Base-by-base conservation (phyloP, 805 yeast species). In the Kuraishia borneana region DNA sequence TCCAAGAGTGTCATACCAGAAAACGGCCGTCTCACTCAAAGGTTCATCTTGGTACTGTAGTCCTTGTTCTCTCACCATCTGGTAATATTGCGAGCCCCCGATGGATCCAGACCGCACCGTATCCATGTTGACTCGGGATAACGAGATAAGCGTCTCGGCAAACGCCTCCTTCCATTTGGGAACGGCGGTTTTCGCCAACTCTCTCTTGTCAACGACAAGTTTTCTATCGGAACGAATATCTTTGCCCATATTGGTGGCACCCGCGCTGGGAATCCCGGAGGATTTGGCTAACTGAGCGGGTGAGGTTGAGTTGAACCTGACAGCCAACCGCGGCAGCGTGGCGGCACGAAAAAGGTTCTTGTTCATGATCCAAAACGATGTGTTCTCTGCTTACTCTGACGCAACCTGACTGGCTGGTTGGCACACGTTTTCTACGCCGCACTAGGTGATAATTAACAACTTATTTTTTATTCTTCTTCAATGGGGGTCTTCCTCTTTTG, bases 31-130 rank as follows among this genome's bases (percentile, higher is more conserved):
- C 14, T 71, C 75, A 3, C 83, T 70, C 27, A 83, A 60, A 26
- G 73, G 77, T 50, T 80, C 88, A 39, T 78, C 67, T n/a, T 79
- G 83, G 42, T 70, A 79, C 54, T 73, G 82, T 46, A 83, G 57
- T 3, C 84, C 95, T 58, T 87, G 96, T 30, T 65, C 71, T 54
- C 85, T 85, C 60, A 96, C 87, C 56, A 82, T 76, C 33, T 82
- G 85, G 50, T 83, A 82, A 58, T 88, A 92, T 37, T 70, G 67
- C 3, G 88, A 80, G 6, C 96, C 97, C 4, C 95, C 95, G 42
- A 89, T 78, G 1, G 96, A 87, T 19, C 96, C 97, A 0, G 96
- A 82, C 50, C 97, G 72, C 26, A 88, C 71, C 42, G 73, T 73
- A 61, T 89, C 97, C 94, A 89, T 85, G 56, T 89, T 96, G 38